A percentile compares a stretch with the other conserved stretches of the same genome.
phyloP scores from a whole-genome alignment of 352 stramenopile genomes.

The Elongisporangium anandrum region DNA sequence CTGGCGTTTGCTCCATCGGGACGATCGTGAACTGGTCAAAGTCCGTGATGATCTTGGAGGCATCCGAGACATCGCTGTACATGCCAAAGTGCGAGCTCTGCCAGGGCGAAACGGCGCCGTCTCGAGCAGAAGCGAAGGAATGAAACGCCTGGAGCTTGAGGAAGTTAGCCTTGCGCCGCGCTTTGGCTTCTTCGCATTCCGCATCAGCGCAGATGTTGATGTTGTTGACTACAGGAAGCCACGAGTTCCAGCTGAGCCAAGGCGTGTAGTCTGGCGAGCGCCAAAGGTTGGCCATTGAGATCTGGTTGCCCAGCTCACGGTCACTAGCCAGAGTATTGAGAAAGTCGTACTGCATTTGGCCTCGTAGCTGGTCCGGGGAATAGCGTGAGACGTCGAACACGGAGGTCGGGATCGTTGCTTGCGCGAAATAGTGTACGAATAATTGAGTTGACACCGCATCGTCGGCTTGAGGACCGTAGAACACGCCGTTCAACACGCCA shows the following conservation, averaged over 20 bases:
- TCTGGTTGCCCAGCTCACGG: conserved; percentile 23
- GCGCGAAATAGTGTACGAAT: conserved; percentile 23
- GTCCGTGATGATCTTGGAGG: conserved; percentile 12
- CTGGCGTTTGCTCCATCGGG: conserved; percentile 1
- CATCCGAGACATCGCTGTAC: conserved; percentile 28
- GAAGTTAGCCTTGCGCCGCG: conserved; percentile 33
- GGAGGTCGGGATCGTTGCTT: conserved; percentile 14
- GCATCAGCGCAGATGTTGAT: conserved; percentile 11
- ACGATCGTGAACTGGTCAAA: conserved; percentile 8
- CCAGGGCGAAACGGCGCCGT: conserved; percentile 37
- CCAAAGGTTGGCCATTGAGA: conserved; percentile 26
- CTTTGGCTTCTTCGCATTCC: conserved; percentile 13
- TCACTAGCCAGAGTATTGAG: conserved; percentile 21
- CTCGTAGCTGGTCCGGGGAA: conserved; percentile 7
- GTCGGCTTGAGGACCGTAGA: conserved; percentile 27
- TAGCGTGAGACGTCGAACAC: conserved; percentile 31
- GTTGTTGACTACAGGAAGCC: conserved; percentile 36
- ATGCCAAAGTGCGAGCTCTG: conserved; percentile 29
- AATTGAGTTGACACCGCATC: conserved; percentile 17
- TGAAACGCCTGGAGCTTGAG: conserved; percentile 26
- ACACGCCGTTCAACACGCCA: conserved; percentile 38
- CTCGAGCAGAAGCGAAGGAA: conserved; percentile 33
- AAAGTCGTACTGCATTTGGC: conserved; percentile 37
- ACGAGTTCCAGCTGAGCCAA: conserved; percentile 23
- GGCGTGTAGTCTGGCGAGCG: conserved; percentile 22